These are phyloP conservation scores for Neurospora africana DNA, from an alignment of 495 filamentous ascomycete species.

Conservation along the genomic window DNA sequence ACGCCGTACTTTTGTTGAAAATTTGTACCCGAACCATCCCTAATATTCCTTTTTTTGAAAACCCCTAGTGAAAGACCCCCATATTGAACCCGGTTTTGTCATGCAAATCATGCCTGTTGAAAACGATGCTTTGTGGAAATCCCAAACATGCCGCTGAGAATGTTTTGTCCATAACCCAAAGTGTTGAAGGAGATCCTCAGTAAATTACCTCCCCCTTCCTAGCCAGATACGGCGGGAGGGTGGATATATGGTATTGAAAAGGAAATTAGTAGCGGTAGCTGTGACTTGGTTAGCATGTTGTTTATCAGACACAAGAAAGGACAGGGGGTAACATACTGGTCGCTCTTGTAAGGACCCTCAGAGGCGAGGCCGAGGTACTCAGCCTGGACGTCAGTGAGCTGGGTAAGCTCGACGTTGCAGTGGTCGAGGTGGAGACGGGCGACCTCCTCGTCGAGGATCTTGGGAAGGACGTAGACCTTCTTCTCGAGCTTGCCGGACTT, in stretches of 20 bases:
- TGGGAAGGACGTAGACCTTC: constrained; percentile 94
- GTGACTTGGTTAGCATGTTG: constrained; percentile 20
- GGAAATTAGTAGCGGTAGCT: constrained; percentile 50
- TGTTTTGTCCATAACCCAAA: constrained; percentile 11
- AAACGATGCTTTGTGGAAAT: constrained; percentile 23
- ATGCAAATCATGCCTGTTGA: constrained; percentile 42
- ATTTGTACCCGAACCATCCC: constrained; percentile 37
- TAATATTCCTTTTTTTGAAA: constrained; percentile 25
- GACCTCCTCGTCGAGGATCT: constrained; percentile 98
- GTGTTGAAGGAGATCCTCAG: constrained; percentile 20
- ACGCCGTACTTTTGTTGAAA: constrained; percentile 46
- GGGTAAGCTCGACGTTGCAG: constrained; percentile 88
- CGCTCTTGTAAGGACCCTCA: constrained; percentile 91
- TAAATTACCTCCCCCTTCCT: neutral
- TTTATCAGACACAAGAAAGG: neutral
- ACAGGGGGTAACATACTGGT: constrained; percentile 42
- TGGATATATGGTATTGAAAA: constrained; percentile 5
- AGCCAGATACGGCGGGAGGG: constrained; percentile 8
- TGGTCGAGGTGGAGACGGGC: constrained; percentile 85
- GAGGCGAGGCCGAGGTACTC: constrained; percentile 82
- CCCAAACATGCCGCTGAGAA: constrained; percentile 17
- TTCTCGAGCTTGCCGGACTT: constrained; percentile 76
- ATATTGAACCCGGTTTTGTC: constrained; percentile 23
- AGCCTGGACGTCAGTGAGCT: constrained; percentile 72
- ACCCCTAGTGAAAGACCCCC: constrained; percentile 11